Evolutionary conservation across 2,329 filamentous ascomycete species (phyloP), one percentile per base, ranked within the genome.

Genomic region (Cercospora brassicicola): DNA sequence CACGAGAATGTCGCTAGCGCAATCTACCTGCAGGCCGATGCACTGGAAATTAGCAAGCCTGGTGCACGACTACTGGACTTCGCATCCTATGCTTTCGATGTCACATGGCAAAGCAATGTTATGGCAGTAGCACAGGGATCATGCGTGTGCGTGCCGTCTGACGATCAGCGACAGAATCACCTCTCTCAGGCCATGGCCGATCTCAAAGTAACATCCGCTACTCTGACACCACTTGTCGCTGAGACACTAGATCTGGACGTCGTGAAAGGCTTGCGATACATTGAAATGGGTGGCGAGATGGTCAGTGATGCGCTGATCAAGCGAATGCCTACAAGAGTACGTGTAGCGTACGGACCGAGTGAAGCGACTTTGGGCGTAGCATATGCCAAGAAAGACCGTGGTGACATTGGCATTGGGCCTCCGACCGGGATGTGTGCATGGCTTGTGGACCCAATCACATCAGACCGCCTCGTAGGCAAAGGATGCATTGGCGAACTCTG

Each of bases 401-500:
- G 57, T 39, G 57, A 60, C 18, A 26, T 42, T 31, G 31, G 55
- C 28, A 59, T 59, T 23, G 55, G 55, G 10, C 55, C n/a, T 1
- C 55, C 31, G 2, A 11, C 55, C 36, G 55, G 55, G 18, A 36
- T 59, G 28, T 36, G 28, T 23, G 28, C 31, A 20, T 68, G 67
- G 67, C 59, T 67, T 20, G 61, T 67, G 18, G 62, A 65, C 31
- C 61, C 66, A 7, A 33, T 23, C 28, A 51, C 64, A 33, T 56
- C 30, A 2, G 55, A 59, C 5, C 28, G 28, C 3, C 55, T 76
- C 0, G 59, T 80, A 1, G 80, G 82, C 0, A 73, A 83, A 7
- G 83, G 82, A 9, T 78, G 78, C 26, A 74, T 82, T 4, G 82
- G 82, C n/a, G 82, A 84, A 67, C 71, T 84, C 56, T 70, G 83